phyloP scores from a whole-genome alignment of 257 asterid species.

The Petunia secreta region DNA sequence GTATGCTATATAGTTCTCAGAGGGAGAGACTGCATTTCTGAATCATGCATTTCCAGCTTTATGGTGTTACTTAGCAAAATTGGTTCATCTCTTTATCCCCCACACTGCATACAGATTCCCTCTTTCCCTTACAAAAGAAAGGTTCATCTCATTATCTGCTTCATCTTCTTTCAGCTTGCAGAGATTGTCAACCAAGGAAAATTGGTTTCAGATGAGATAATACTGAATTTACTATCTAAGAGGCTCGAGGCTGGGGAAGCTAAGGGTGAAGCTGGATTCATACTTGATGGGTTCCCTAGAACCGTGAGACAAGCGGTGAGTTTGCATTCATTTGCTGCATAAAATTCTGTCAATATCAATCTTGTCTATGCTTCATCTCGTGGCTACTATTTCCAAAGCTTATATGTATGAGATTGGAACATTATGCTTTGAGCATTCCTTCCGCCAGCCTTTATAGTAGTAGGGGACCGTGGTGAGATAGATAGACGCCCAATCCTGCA shows the following conservation, averaged over 20 bases:
- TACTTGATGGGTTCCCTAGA: constrained; percentile 94
- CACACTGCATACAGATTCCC: background rate
- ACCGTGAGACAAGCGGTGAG: constrained; percentile 97
- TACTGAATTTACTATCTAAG: constrained; percentile 79
- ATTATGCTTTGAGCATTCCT: background rate
- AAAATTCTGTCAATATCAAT: constrained; percentile 4
- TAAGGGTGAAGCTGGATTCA: constrained; percentile 87
- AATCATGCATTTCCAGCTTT: background rate
- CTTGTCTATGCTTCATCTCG: background rate
- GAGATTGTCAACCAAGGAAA: constrained; percentile 96
- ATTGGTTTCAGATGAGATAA: constrained; percentile 92
- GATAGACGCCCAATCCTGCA: no score
- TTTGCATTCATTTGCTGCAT: constrained; percentile 23
- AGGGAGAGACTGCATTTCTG: background rate
- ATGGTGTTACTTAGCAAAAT: background rate
- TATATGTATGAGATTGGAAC: background rate
- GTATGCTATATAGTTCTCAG: background rate
- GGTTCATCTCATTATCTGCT: background rate
- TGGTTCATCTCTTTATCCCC: background rate
- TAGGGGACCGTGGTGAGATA: no score
- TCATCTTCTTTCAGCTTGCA: constrained; percentile 56
- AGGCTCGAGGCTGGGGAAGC: constrained; percentile 87
- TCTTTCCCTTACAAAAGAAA: background rate
- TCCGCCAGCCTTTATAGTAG: no score
- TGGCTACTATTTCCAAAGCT: constrained; percentile 1